Conservation (phyloP, 176 grass and related monocot genomes). For the Zoysia pacifica region DNA sequence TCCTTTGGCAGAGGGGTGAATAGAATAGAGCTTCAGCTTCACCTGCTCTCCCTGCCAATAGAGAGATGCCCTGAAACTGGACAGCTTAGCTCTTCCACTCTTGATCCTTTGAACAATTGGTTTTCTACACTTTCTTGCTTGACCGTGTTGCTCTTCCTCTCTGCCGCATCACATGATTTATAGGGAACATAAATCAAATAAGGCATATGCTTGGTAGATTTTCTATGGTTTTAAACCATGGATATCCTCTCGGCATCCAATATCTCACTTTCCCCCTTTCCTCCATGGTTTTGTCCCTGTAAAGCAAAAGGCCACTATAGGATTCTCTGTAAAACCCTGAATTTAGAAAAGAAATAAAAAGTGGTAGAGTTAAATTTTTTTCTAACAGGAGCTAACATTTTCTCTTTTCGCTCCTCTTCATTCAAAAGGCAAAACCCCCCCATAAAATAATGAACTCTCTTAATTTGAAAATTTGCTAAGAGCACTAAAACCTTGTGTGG, state of each 20-base stretch:
- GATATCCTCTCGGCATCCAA: constrained; percentile 59
- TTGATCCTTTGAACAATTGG: background rate
- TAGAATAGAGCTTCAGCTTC: background rate
- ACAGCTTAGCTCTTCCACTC: constrained; percentile 27
- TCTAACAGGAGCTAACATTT: too few species aligned
- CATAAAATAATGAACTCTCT: too few species aligned
- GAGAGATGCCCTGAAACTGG: constrained; percentile 61
- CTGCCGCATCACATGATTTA: constrained; percentile 45
- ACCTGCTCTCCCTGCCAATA: constrained; percentile 53
- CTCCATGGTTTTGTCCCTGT: constrained; percentile 36
- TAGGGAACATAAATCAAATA: constrained; percentile 30
- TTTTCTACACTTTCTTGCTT: background rate
- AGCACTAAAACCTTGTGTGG: too few species aligned
- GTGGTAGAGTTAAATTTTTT: too few species aligned
- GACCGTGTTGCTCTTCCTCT: constrained; percentile 22
- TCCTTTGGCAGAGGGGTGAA: constrained; percentile 58
- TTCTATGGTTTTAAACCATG: constrained; percentile 62
- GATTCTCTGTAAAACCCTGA: too few species aligned
- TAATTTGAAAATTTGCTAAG: too few species aligned
- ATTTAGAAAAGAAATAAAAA: too few species aligned
- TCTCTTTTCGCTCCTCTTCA: too few species aligned
- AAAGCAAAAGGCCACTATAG: constrained; percentile 36
- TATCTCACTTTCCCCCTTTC: constrained; percentile 40
- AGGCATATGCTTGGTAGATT: constrained; percentile 38
- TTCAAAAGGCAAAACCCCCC: too few species aligned